phyloP scores from a whole-genome alignment of 2,329 filamentous ascomycete species.

The Penicillium sp. region DNA sequence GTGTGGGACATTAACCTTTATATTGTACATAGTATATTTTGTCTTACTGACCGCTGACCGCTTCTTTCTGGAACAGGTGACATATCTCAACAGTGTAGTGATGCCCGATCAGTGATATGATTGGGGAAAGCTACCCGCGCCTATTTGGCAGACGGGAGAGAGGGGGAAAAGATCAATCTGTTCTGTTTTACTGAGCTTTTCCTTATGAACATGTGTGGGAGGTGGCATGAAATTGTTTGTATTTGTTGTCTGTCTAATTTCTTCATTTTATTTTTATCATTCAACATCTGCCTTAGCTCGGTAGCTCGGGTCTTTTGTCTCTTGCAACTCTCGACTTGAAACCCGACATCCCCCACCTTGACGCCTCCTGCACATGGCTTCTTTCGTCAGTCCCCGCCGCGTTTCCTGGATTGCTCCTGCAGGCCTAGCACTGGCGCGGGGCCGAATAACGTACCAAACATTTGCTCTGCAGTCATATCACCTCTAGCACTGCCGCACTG shows the following conservation, averaged over 20 bases:
- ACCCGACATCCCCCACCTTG: slow-evolving; percentile 6
- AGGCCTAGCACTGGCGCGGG: neutral
- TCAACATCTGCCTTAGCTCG: neutral
- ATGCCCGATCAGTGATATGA: slow-evolving; percentile 60
- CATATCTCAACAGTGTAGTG: slow-evolving; percentile 69
- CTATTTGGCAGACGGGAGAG: neutral
- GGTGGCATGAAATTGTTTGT: neutral
- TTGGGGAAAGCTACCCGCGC: slow-evolving; percentile 1
- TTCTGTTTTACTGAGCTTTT: neutral
- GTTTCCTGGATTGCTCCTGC: slow-evolving; percentile 4
- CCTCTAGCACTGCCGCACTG: slow-evolving; percentile 8
- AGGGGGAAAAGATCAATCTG: neutral
- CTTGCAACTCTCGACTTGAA: slow-evolving; percentile 2
- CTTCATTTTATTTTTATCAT: neutral
- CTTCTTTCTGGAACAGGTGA: slow-evolving; percentile 52
- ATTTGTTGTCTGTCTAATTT: slow-evolving; percentile 1
- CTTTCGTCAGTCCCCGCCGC: slow-evolving; percentile 7
- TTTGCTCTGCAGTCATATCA: slow-evolving; percentile 8
- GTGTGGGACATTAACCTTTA: neutral
- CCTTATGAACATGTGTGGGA: no score
- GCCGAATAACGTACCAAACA: neutral
- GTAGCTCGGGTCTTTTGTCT: slow-evolving; percentile 7
- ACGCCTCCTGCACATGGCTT: slow-evolving; percentile 13
- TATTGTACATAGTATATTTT: neutral
- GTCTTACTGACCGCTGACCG: slow-evolving; percentile 24